phyloP scores from a whole-genome alignment of 768 basidiomycete genomes.

The Tremella mesenterica region DNA sequence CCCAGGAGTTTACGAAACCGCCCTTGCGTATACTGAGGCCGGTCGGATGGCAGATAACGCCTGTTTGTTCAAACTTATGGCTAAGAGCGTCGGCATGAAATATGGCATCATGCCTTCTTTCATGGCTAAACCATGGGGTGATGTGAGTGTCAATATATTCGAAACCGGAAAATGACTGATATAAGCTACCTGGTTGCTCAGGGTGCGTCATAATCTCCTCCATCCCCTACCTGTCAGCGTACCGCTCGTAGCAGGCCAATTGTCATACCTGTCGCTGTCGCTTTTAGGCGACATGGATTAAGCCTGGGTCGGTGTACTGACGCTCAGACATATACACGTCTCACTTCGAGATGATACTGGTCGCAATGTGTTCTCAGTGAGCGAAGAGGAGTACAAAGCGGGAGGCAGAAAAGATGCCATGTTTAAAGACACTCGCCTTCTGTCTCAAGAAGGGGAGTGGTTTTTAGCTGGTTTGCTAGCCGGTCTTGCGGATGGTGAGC shows the following conservation, averaged over 20 bases:
- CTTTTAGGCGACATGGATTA: neutral
- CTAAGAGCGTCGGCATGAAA: slow-evolving; percentile 85
- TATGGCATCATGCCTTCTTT: slow-evolving; percentile 85
- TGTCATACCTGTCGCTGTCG: no score
- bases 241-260: no score
- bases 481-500: slow-evolving; percentile 76
- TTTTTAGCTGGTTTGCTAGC: slow-evolving; percentile 91
- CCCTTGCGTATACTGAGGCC: slow-evolving; percentile 43
- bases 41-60: slow-evolving; percentile 50
- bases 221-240: no score
- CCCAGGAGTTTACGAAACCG: slow-evolving; percentile 45
- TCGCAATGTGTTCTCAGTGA: slow-evolving; percentile 69
- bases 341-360: slow-evolving; percentile 63
- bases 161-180: neutral
- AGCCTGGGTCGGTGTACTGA: no score
- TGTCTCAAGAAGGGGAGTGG: slow-evolving; percentile 75
- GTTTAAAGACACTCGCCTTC: slow-evolving; percentile 70
- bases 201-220: slow-evolving; percentile 68
- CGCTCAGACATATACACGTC: slow-evolving; percentile 67
- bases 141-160: slow-evolving; percentile 52
- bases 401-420: slow-evolving; percentile 62
- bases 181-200: slow-evolving; percentile 84
- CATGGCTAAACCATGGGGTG: slow-evolving; percentile 96
- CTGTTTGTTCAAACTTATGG: slow-evolving; percentile 79
- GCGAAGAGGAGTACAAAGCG: slow-evolving; percentile 53